These are phyloP conservation scores for Clonostachys rosea DNA, from an alignment of 2,329 filamentous ascomycete genomes.

Conservation along the genomic window DNA sequence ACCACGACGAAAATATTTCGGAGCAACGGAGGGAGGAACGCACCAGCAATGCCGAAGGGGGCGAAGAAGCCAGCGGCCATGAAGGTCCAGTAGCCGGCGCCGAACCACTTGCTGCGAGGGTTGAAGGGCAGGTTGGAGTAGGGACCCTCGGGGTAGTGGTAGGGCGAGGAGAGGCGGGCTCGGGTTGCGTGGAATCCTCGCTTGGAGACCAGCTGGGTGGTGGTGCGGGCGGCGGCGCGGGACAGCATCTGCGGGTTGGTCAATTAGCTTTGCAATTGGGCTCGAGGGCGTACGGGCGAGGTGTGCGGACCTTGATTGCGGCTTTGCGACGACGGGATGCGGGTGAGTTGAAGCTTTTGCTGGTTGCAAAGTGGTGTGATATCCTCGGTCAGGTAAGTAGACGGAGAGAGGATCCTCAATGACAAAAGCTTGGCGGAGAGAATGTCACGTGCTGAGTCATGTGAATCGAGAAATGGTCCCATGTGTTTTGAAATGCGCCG, in stretches of 20 bases:
- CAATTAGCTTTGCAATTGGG: neutral
- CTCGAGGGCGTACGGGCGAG: constrained; percentile 6
- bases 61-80: constrained; percentile 48
- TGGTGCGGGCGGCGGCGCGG: constrained; percentile 61
- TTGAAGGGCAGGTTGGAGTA: constrained; percentile 97
- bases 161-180: constrained; percentile 79
- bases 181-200: constrained; percentile 93
- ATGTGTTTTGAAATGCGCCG: neutral
- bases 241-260: constrained; percentile 67
- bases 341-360: constrained; percentile 6
- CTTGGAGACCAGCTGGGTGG: constrained; percentile 70
- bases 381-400: constrained; percentile 1
- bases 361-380: constrained; percentile 20
- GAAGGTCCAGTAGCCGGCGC: constrained; percentile 76
- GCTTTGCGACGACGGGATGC: neutral
- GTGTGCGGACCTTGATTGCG: constrained; percentile 2
- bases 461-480: constrained; percentile 1
- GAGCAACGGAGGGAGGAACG: constrained; percentile 24
- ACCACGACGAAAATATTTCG: neutral
- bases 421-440: constrained; percentile 16
- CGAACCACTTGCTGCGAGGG: constrained; percentile 83
- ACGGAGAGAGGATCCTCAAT: constrained; percentile 1
- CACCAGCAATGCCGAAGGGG: constrained; percentile 61
- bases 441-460: constrained; percentile 7
- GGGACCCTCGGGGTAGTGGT: constrained; percentile 97